Evolutionary conservation across 2,329 filamentous ascomycete species (phyloP).

Genomic region (Hypoxylon sp.): DNA sequence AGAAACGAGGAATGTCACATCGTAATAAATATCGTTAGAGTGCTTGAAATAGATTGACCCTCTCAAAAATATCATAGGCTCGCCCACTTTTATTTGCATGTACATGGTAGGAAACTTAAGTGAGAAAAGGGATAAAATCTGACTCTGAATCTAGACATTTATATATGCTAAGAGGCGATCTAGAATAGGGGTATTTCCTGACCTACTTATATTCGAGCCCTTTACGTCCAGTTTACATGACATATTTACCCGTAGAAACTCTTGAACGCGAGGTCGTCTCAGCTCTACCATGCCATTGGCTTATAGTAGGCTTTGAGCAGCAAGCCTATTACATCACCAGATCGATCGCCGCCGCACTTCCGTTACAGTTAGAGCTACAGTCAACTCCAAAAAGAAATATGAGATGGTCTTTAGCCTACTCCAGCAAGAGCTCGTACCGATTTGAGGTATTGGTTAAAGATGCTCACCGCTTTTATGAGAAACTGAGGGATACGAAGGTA

Average conservation of each 20-base stretch:
- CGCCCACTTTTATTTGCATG: not conserved
- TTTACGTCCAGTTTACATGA: not conserved
- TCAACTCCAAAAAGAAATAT: not conserved
- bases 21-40: not conserved
- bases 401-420: not conserved
- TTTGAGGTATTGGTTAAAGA: not conserved
- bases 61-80: not conserved
- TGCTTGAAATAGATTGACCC: conserved; percentile 4
- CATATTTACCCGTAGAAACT: not conserved
- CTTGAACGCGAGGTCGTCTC: not conserved
- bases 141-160: not conserved
- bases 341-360: not conserved
- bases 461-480: not conserved
- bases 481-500: not conserved
- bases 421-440: not conserved
- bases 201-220: not conserved
- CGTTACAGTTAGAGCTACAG: not conserved
- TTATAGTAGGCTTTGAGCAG: not conserved
- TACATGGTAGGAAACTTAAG: not conserved
- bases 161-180: not conserved
- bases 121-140: not conserved
- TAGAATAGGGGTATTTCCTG: not conserved
- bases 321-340: not conserved
- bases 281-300: not conserved
- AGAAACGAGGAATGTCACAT: not conserved